phyloP scores from a whole-genome alignment of 2,329 filamentous ascomycete species.

The Fusarium temperatum region DNA sequence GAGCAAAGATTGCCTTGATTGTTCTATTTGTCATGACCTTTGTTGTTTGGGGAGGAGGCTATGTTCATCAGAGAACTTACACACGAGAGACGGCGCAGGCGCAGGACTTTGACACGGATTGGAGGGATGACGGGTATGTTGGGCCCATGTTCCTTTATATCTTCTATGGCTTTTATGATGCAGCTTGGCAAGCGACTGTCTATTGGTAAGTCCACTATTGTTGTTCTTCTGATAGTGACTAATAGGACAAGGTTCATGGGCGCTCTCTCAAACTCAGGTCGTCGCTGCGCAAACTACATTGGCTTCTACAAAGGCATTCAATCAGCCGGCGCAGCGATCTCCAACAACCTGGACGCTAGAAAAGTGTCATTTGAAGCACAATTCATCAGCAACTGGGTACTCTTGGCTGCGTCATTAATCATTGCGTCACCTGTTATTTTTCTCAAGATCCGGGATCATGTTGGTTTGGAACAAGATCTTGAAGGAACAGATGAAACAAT shows the following conservation, averaged over 20 bases:
- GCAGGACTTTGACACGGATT: constrained; percentile 58
- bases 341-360: constrained; percentile 47
- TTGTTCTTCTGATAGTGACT: constrained; percentile 33
- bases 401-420: constrained; percentile 76
- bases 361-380: constrained; percentile 70
- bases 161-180: constrained; percentile 90
- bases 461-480: constrained; percentile 80
- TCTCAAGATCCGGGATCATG: constrained; percentile 79
- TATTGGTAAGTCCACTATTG: constrained; percentile 79
- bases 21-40: constrained; percentile 76
- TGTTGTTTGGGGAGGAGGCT: constrained; percentile 86
- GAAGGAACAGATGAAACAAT: constrained; percentile 85
- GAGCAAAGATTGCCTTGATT: constrained; percentile 72
- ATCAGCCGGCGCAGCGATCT: constrained; percentile 73
- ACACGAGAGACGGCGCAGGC: constrained; percentile 6
- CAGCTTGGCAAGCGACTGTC: constrained; percentile 86
- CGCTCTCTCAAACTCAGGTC: constrained; percentile 87
- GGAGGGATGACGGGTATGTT: constrained; percentile 70
- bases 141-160: constrained; percentile 90
- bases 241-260: constrained; percentile 79
- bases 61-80: constrained; percentile 68
- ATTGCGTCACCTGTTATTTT: constrained; percentile 83
- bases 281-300: constrained; percentile 89
- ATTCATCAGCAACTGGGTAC: constrained; percentile 77
- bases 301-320: constrained; percentile 90